Evolutionary conservation across 768 basidiomycete species (phyloP).

Genomic region (Leccinum longicurvipes): DNA sequence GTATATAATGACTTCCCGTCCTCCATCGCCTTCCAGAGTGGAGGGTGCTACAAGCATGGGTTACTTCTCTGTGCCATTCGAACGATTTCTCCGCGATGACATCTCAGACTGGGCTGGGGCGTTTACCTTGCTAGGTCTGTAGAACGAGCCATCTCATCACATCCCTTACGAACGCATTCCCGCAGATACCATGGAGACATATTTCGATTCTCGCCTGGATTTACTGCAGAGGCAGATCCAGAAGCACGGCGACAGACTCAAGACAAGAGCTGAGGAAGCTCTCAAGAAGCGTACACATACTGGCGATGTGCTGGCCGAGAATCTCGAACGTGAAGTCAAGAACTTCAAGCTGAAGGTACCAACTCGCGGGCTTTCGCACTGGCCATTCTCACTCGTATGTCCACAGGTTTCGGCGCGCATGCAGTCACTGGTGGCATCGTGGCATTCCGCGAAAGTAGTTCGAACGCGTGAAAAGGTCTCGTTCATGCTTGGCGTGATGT

Average conservation of each 20-base stretch:
- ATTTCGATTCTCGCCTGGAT: constrained; percentile 88
- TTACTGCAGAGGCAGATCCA: constrained; percentile 80
- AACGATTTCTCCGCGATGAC: constrained; percentile 73
- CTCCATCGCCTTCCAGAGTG: constrained; percentile 36
- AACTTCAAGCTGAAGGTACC: constrained; percentile 80
- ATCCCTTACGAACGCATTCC: neutral
- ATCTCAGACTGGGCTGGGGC: constrained; percentile 75
- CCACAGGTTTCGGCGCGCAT: constrained; percentile 81
- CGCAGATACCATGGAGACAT: constrained; percentile 90
- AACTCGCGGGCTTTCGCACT: neutral
- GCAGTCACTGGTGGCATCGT: constrained; percentile 71
- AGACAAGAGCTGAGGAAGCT: constrained; percentile 76
- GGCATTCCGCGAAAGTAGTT: constrained; percentile 91
- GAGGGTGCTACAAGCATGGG: constrained; percentile 38
- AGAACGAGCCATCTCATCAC: neutral
- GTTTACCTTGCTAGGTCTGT: constrained; percentile 80
- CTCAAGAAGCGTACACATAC: constrained; percentile 59
- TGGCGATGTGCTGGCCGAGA: constrained; percentile 66
- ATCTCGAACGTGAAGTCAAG: constrained; percentile 83
- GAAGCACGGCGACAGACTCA: constrained; percentile 82
- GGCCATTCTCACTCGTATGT: constrained; percentile 7
- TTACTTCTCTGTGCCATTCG: constrained; percentile 68
- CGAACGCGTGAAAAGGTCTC: constrained; percentile 81
- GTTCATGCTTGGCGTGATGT: constrained; percentile 94
- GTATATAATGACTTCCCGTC: constrained; percentile 34